These are phyloP conservation scores for Fusarium sublunatum DNA, from an alignment of 2,329 filamentous ascomycete species.

Conservation along the genomic window DNA sequence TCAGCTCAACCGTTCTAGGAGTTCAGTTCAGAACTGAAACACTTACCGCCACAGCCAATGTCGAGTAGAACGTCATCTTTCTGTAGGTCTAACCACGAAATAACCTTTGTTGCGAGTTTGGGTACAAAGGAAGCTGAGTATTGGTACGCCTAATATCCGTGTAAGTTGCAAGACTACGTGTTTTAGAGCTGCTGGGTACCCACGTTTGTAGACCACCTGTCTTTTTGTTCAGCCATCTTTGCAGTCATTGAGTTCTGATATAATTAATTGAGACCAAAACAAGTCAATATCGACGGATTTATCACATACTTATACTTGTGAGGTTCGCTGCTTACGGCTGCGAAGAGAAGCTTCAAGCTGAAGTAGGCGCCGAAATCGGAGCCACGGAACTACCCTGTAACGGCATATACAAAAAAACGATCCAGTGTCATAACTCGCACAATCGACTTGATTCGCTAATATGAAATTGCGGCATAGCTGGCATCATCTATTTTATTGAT, in stretches of 20 bases:
- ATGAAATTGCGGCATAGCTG: conserved; percentile 4
- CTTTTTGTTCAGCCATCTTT: conserved; percentile 44
- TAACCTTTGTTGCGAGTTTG: conserved; percentile 67
- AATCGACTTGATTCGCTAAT: conserved; percentile 21
- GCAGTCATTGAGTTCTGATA: not conserved
- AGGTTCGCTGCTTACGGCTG: conserved; percentile 1
- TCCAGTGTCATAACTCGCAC: conserved; percentile 27
- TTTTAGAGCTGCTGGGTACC: conserved; percentile 6
- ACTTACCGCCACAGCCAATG: conserved; percentile 70
- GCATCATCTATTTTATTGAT: not conserved
- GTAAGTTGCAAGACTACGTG: conserved; percentile 27
- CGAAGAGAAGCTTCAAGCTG: conserved; percentile 32
- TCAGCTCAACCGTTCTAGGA: conserved; percentile 12
- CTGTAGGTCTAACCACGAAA: conserved; percentile 68
- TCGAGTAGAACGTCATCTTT: conserved; percentile 70
- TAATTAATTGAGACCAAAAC: not conserved
- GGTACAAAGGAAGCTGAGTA: conserved; percentile 72
- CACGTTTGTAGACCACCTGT: conserved; percentile 47
- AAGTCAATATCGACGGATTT: not conserved
- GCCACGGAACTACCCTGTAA: conserved; percentile 18
- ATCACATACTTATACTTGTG: conserved; percentile 30
- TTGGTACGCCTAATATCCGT: conserved; percentile 63
- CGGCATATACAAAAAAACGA: conserved; percentile 3
- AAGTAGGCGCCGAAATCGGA: conserved; percentile 43
- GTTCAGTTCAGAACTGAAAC: not conserved